Evolutionary conservation across 2,329 filamentous ascomycete genomes (phyloP).

Genomic region (Colletotrichum sp.): DNA sequence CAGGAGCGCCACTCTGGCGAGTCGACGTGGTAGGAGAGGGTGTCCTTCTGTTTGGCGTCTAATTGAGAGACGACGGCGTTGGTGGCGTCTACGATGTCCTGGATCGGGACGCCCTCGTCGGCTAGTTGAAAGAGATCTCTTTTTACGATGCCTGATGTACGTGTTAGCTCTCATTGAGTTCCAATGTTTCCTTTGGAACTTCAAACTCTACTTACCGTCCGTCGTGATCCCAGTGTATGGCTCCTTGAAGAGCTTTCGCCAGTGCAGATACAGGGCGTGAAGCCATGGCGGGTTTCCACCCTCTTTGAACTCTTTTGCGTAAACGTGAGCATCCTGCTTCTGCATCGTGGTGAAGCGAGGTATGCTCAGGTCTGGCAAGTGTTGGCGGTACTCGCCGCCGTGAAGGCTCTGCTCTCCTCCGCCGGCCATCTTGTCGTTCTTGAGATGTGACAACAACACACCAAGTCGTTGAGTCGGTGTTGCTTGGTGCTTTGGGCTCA

Average conservation of each 20-base stretch:
- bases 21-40: conserved; percentile 66
- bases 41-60: conserved; percentile 50
- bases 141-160: conserved; percentile 49
- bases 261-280: conserved; percentile 63
- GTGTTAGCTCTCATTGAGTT: neutral
- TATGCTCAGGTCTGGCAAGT: conserved; percentile 65
- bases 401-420: neutral
- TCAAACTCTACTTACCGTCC: conserved; percentile 55
- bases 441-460: neutral
- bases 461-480: neutral
- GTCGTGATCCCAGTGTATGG: conserved; percentile 74
- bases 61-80: conserved; percentile 51
- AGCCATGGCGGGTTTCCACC: conserved; percentile 70
- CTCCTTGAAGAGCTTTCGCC: conserved; percentile 64
- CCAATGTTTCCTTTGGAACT: neutral
- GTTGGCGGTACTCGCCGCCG: conserved; percentile 55
- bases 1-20: conserved; percentile 74
- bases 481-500: neutral
- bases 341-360: conserved; percentile 69
- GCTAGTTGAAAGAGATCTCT: conserved; percentile 61
- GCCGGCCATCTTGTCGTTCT: neutral
- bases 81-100: conserved; percentile 58
- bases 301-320: conserved; percentile 65
- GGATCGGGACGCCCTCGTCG: conserved; percentile 68
- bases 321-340: conserved; percentile 66